A percentile compares a stretch with the other conserved stretches of the same genome.
phyloP scores from a whole-genome alignment of 2,329 filamentous ascomycete genomes.

The Alternaria longipes region DNA sequence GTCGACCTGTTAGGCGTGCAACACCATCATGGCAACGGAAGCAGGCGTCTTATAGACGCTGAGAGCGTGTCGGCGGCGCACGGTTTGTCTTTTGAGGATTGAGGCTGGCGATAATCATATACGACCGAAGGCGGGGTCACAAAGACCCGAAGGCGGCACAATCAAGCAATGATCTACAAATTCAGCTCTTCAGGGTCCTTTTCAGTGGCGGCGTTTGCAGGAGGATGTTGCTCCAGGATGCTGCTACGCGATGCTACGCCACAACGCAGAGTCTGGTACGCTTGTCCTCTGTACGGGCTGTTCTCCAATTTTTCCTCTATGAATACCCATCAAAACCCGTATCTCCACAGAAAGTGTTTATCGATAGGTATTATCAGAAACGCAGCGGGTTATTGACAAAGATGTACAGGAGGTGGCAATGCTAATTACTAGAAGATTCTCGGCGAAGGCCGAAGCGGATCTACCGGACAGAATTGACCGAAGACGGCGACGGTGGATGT shows the following conservation, averaged over 20 bases:
- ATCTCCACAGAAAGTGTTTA: conserved; percentile 29
- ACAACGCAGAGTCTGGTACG: conserved; percentile 17
- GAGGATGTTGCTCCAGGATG: conserved; percentile 34
- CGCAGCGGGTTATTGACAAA: conserved; percentile 8
- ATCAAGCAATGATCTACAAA: conserved; percentile 29
- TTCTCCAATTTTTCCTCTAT: conserved; percentile 28
- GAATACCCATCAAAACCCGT: conserved; percentile 22
- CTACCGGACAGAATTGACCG: conserved; percentile 4
- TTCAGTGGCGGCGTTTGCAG: conserved; percentile 17
- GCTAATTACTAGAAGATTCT: conserved; percentile 13
- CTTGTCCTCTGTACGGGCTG: conserved; percentile 9
- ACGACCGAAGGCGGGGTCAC: conserved; percentile 11
- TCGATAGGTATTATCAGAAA: conserved; percentile 12
- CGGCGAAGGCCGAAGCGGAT: conserved; percentile 16
- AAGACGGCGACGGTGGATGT: background rate
- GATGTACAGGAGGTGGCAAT: conserved; percentile 35
- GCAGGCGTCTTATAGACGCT: background rate
- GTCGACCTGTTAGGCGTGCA: conserved; percentile 1
- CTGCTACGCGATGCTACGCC: conserved; percentile 25
- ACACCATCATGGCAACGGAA: background rate
- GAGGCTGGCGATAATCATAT: conserved; percentile 1
- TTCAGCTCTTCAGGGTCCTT: conserved; percentile 30
- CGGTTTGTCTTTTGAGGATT: background rate
- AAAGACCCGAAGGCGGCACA: background rate
- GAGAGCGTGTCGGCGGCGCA: conserved; percentile 1